Conservation (phyloP, 2,329 filamentous ascomycete genomes). For the Pseudophaeomoniella oleicola region DNA sequence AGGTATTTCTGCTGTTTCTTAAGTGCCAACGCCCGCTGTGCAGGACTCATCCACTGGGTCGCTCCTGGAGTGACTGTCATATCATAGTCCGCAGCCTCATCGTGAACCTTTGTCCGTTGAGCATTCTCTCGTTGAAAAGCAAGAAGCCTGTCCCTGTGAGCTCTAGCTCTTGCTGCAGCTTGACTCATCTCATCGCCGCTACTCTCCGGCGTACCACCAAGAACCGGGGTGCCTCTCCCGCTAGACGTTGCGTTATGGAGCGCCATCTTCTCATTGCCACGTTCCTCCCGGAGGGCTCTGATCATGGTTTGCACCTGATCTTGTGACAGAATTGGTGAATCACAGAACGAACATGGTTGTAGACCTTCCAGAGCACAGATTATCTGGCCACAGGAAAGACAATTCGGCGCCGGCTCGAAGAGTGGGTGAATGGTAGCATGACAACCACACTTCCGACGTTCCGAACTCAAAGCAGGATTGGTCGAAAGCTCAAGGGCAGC, state of each 20-base stretch:
- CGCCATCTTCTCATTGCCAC: constrained; percentile 74
- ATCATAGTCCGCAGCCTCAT: constrained; percentile 68
- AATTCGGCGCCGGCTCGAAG: constrained; percentile 85
- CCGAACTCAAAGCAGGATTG: constrained; percentile 55
- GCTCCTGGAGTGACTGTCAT: constrained; percentile 40
- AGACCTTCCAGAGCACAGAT: constrained; percentile 89
- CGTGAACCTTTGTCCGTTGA: constrained; percentile 65
- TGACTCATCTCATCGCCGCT: constrained; percentile 13
- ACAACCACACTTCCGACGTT: constrained; percentile 64
- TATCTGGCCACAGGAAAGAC: constrained; percentile 82
- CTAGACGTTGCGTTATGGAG: constrained; percentile 56
- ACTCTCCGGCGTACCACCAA: constrained; percentile 17
- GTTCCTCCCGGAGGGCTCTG: constrained; percentile 65
- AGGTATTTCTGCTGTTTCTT: constrained; percentile 75
- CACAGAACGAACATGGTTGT: constrained; percentile 87
- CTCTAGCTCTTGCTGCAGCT: constrained; percentile 27
- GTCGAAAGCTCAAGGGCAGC: constrained; percentile 81
- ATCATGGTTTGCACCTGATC: constrained; percentile 77
- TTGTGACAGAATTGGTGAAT: constrained; percentile 53
- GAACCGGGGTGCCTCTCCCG: constrained; percentile 16
- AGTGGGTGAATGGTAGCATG: constrained; percentile 78
- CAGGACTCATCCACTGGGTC: constrained; percentile 72
- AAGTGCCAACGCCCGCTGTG: constrained; percentile 67
- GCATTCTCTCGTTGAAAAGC: constrained; percentile 78
- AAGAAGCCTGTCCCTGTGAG: constrained; percentile 68